Base-by-base conservation (phyloP, 495 filamentous ascomycete genomes). In the Penicillium fimorum region DNA sequence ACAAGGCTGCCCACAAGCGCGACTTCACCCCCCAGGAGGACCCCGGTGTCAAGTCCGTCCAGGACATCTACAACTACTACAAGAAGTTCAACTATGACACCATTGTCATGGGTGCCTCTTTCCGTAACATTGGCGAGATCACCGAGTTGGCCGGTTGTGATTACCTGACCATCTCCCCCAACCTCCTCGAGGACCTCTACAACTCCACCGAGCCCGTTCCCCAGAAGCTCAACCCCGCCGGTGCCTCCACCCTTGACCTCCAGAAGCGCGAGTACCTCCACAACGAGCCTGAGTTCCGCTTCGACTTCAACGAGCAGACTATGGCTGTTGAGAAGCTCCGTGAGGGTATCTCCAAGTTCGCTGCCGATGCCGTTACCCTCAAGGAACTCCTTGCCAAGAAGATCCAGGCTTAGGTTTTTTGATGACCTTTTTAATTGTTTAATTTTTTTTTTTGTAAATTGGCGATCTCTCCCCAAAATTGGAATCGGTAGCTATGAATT, bases 31-130 rank as follows among this genome's bases (percentile, higher is more conserved):
- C 89, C 65, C 70, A 87, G 71, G 92, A 97, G 64, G 94, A 99
- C 83, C 94, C 94, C 52, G 94, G 94, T 77, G 94, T 99, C 77
- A 87, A 92, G 81, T 91, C 87, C 64, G 95, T 99, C 66, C 84
- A 96, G 84, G 68, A 64, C 71, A 99, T 99, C 82, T 99, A 88
- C 88, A 96, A 99, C 82, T 99, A 99, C 89, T 99, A 99, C 87
- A 99, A 99, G 90, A 99, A 97, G 83, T 88, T 81, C 76, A 91
- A 88, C 68, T 97, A 99, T 85, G 92, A 94, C 65, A 98, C 94
- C 73, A 96, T 96, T 67, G 94, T 99, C 71, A 99, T 99, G 94
- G 94, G 94, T 69, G 94, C 94, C 60, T 96, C 92, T 13, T 99
- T 99, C 90, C 83, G 94, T 66, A 96, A 89, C 79, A 76, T 79